phyloP scores from a whole-genome alignment of 2,329 filamentous ascomycete genomes.

The Aspergillus fischeri region DNA sequence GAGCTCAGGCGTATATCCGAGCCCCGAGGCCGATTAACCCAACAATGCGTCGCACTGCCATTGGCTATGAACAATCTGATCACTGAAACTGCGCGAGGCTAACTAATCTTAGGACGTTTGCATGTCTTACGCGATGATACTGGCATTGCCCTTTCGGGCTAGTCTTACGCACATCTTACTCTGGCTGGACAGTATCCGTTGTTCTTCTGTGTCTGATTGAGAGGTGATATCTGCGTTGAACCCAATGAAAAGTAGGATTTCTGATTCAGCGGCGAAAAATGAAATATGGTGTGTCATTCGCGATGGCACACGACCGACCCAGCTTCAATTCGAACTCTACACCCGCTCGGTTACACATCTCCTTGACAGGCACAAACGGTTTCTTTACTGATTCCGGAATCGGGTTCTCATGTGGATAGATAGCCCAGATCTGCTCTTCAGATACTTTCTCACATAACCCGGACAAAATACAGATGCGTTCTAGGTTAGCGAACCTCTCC shows the following conservation, averaged over 20 bases:
- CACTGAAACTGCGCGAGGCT: no score
- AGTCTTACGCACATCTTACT: background rate
- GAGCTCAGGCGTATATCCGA: background rate
- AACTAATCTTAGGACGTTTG: background rate
- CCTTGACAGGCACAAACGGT: background rate
- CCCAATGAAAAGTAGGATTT: no score
- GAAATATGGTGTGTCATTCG: no score
- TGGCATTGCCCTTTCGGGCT: background rate
- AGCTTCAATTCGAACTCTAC: background rate
- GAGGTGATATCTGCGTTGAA: no score
- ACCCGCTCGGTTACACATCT: background rate
- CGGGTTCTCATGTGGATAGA: background rate
- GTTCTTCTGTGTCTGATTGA: no score
- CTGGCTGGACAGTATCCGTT: background rate
- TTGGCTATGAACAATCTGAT: background rate
- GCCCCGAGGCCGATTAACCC: no score
- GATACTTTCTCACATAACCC: background rate
- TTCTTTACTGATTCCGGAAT: background rate
- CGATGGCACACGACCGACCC: fast-evolving
- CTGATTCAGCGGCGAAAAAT: no score
- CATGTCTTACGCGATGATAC: background rate
- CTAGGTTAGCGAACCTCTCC: background rate
- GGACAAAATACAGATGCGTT: background rate
- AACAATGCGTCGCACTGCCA: no score
- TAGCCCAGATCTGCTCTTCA: background rate